Evolutionary conservation across 805 yeast species (phyloP).

Genomic region (Saccharomyces eubayanus): DNA sequence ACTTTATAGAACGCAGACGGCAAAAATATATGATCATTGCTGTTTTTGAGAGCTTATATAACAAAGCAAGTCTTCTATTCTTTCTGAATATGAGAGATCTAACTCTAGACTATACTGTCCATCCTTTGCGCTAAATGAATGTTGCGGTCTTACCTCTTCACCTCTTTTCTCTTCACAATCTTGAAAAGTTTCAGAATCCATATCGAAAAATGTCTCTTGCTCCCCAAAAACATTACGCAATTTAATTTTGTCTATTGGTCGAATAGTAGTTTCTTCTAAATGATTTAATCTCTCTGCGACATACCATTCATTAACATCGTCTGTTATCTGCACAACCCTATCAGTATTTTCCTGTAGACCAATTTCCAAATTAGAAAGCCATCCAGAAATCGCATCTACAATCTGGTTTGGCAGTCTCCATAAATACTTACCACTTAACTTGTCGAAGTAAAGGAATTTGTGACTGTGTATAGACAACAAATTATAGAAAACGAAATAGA

Average conservation of each 20-base stretch:
- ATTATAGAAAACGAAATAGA: conserved; percentile 7
- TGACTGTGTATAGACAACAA: not conserved
- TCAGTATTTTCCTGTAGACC: not conserved
- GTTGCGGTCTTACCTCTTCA: not conserved
- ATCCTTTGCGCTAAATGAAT: not conserved
- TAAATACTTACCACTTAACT: not conserved
- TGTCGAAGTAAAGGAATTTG: not conserved
- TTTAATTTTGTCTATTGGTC: not conserved
- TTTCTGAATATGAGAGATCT: not conserved
- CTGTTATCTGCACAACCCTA: conserved; percentile 4
- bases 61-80: not conserved
- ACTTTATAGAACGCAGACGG: not conserved
- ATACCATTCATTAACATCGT: conserved; percentile 4
- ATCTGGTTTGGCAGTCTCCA: not conserved
- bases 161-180: not conserved
- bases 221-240: conserved; percentile 7
- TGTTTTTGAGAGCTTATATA: not conserved
- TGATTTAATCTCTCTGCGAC: not conserved
- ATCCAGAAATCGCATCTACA: not conserved
- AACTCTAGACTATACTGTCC: not conserved
- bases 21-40: not conserved
- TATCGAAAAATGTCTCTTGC: not conserved
- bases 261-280: not conserved
- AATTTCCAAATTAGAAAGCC: not conserved
- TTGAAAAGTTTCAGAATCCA: not conserved